Evolutionary conservation across 495 filamentous ascomycete genomes (phyloP), one percentile per base, ranked within the genome.

Genomic region (Lasiosphaeriaceae sp.): DNA sequence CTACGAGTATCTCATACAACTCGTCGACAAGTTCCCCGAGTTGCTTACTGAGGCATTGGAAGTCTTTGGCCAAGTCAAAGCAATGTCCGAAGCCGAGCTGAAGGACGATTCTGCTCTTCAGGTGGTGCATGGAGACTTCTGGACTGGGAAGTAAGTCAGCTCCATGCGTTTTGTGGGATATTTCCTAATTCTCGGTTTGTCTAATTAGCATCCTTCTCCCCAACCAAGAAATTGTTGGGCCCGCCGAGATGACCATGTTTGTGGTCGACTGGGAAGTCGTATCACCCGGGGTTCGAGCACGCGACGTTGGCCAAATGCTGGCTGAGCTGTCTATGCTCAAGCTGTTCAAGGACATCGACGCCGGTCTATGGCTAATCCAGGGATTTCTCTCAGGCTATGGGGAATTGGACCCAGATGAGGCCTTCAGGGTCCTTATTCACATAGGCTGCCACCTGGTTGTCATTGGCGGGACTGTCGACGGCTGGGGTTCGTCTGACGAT

Each of bases 201-300:
- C 45, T n/a, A n/a, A n/a, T n/a, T n/a, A 56, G 46, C 29, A 26
- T 50, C 11, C 50, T 58, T 8, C 23, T 58, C 19, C 56, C 56
- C 11, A 26, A 58, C 19, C 3, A 5, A 2, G 29, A 43, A n/a
- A 52, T 53, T 19, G 24, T 22, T n/a, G 12, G 2, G n/a, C 24
- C 49, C 11, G 43, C 19, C 6, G 1, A 17, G 22, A 58, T 39
- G 7, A 23, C 49, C 23, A 45, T 58, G 43, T 58, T 58, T n/a
- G 34, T 58, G 1, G 50, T 58, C 2, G 56, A 58, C 56, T 58
- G 56, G 56, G 56, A 58, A n/a, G 56, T 58, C 6, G 19, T 52
- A 7, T 58, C 56, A 2, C 41, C 52, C 14, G 56, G 56, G 2
- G 31, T 58, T 2, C 39, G 21, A 1, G 41, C 35, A 1, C 56